Conservation (phyloP, 805 yeast genomes). For the Lipomyces anomalus region DNA sequence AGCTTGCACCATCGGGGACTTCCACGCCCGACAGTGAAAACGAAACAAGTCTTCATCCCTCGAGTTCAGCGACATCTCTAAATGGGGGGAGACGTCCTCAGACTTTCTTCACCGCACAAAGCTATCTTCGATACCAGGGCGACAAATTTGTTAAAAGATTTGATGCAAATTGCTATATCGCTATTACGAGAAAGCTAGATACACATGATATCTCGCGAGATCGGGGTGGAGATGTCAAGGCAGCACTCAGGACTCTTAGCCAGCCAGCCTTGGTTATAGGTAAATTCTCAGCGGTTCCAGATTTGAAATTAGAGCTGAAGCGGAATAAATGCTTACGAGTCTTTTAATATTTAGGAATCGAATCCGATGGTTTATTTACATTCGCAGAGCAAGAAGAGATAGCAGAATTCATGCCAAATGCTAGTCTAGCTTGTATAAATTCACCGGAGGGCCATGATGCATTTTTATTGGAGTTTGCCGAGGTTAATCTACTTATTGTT, state of each 20-base stretch:
- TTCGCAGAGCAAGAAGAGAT: slow-evolving; percentile 83
- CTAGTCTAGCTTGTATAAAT: slow-evolving; percentile 62
- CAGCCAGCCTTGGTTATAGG: slow-evolving; percentile 86
- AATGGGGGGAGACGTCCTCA: slow-evolving; percentile 33
- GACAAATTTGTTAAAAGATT: slow-evolving; percentile 81
- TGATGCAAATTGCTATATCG: slow-evolving; percentile 94
- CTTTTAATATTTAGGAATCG: too few relatives aligned
- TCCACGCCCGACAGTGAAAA: slow-evolving; percentile 11
- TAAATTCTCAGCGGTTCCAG: too few relatives aligned
- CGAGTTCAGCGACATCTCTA: slow-evolving; percentile 22
- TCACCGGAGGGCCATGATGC: slow-evolving; percentile 99
- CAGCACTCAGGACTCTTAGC: slow-evolving; percentile 52
- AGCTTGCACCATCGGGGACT: slow-evolving; percentile 7
- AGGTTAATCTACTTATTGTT: slow-evolving; percentile 64
- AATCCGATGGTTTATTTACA: slow-evolving; percentile 89
- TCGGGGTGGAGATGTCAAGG: slow-evolving; percentile 44
- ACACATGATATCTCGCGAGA: slow-evolving; percentile 91
- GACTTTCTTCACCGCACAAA: slow-evolving; percentile 86
- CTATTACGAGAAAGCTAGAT: slow-evolving; percentile 88
- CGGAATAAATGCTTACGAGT: too few relatives aligned
- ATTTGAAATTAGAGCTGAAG: too few relatives aligned
- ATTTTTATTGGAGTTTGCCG: slow-evolving; percentile 79
- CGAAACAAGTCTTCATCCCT: slow-evolving; percentile 1
- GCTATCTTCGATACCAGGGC: slow-evolving; percentile 91
- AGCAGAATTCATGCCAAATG: slow-evolving; percentile 66